Evolutionary conservation across 306 rosid genomes (phyloP).

Genomic region (Prunus campanulata): DNA sequence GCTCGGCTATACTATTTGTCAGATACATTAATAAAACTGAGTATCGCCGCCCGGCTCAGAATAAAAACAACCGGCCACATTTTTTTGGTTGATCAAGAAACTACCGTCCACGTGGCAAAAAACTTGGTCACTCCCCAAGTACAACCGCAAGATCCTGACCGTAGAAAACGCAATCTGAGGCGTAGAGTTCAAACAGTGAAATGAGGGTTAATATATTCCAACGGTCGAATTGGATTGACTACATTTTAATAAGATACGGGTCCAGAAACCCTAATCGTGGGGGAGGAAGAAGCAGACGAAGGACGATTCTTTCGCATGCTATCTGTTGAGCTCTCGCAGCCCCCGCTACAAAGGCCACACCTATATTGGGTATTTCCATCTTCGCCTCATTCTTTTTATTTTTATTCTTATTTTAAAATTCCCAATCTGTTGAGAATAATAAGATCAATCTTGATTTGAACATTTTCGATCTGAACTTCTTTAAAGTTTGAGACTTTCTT

Average conservation of each 20-base stretch:
- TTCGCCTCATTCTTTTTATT: background rate
- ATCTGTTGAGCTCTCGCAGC: conserved; percentile 66
- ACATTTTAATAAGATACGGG: background rate
- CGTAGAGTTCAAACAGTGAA: background rate
- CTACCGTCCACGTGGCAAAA: too few relatives aligned
- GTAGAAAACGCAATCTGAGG: background rate
- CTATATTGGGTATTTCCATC: conserved; percentile 67
- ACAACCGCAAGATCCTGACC: too few relatives aligned
- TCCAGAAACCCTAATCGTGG: conserved; percentile 5
- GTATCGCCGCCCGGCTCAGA: too few relatives aligned
- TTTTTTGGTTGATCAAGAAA: too few relatives aligned
- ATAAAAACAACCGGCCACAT: too few relatives aligned
- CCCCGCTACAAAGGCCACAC: conserved; percentile 92
- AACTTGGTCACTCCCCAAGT: too few relatives aligned
- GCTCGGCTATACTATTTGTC: too few relatives aligned
- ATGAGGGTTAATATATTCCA: conserved; percentile 12
- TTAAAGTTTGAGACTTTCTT: background rate
- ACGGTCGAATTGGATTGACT: conserved; percentile 59
- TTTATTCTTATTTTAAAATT: background rate
- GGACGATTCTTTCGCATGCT: conserved; percentile 79
- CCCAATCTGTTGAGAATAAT: background rate
- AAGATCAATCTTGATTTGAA: background rate
- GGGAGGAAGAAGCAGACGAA: conserved; percentile 22
- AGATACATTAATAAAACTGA: too few relatives aligned
- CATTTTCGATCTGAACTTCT: too few relatives aligned